phyloP scores from a whole-genome alignment of 2,329 filamentous ascomycete genomes.

The Zymoseptoria crescenta region DNA sequence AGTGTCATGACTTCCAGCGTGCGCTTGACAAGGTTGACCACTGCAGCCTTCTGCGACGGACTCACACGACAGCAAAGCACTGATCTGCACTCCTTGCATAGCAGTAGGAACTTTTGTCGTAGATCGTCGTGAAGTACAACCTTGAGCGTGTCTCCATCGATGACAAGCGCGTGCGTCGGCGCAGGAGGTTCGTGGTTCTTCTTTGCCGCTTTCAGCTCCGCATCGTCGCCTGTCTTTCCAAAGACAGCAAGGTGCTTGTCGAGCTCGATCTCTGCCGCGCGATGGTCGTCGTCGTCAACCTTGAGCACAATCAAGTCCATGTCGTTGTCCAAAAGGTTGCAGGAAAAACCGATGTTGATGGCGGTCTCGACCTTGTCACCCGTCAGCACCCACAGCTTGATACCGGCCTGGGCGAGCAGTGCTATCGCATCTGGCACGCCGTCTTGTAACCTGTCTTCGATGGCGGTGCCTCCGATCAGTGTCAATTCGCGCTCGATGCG shows the following conservation, averaged over 20 bases:
- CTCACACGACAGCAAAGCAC: conserved; percentile 97
- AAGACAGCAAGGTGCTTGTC: conserved; percentile 67
- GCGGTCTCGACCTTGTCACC: conserved; percentile 98
- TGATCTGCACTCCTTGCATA: conserved; percentile 95
- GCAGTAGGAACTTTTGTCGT: conserved; percentile 84
- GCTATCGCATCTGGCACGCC: conserved; percentile 94
- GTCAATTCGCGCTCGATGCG: conserved; percentile 83
- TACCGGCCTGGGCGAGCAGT: conserved; percentile 82
- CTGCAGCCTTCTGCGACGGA: conserved; percentile 93
- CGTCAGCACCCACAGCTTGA: conserved; percentile 97
- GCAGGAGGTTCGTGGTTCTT: conserved; percentile 78
- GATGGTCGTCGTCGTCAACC: conserved; percentile 63
- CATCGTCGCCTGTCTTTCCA: conserved; percentile 72
- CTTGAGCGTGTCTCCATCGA: conserved; percentile 89
- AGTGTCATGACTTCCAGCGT: conserved; percentile 94
- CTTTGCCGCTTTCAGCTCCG: conserved; percentile 71
- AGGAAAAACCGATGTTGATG: conserved; percentile 99
- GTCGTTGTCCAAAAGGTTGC: conserved; percentile 92
- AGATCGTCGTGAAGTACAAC: conserved; percentile 74
- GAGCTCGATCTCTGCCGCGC: conserved; percentile 60
- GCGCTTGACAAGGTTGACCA: conserved; percentile 90
- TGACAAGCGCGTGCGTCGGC: conserved; percentile 83
- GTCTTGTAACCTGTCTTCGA: conserved; percentile 93
- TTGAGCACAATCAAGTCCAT: conserved; percentile 95
- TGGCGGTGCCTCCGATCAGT: conserved; percentile 87